A percentile compares a stretch with the other conserved stretches of the same genome.
These are phyloP conservation scores for Bauhinia variegata DNA, from an alignment of 306 rosid species.

Conservation along the genomic window DNA sequence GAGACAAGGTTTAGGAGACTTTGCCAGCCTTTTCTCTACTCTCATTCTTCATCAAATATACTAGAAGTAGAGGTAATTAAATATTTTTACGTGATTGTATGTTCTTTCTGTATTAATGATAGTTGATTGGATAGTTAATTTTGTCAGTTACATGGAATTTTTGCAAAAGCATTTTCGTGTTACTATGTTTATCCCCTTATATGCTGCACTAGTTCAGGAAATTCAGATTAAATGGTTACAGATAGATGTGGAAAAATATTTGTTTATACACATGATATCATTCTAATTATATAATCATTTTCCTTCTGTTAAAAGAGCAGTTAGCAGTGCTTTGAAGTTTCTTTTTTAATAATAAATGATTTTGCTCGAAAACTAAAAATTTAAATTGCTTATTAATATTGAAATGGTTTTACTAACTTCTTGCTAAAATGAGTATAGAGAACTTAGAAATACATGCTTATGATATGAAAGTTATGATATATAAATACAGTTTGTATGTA, in stretches of 20 bases:
- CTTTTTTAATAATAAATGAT: constrained; percentile 14
- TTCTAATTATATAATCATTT: constrained; percentile 24
- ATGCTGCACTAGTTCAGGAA: constrained; percentile 14
- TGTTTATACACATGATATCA: background rate
- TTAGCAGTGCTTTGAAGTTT: background rate
- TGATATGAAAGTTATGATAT: background rate
- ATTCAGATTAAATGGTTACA: constrained; percentile 3
- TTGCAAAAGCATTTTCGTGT: background rate
- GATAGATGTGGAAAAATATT: constrained; percentile 30
- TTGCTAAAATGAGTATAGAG: background rate
- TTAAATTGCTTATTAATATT: constrained; percentile 20
- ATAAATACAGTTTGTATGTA: background rate
- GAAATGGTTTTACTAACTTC: background rate
- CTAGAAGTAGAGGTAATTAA: constrained; percentile 94
- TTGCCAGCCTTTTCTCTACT: constrained; percentile 94
- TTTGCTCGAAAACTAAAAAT: too few species aligned
- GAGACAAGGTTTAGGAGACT: constrained; percentile 97
- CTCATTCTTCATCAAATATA: constrained; percentile 94
- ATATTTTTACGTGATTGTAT: constrained; percentile 13
- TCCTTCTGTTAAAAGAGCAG: background rate
- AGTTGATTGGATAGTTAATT: constrained; percentile 21
- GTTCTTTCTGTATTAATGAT: constrained; percentile 19
- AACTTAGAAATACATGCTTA: background rate
- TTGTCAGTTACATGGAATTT: constrained; percentile 15
- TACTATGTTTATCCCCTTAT: constrained; percentile 4